A percentile compares a stretch with the other conserved stretches of the same genome.
phyloP scores from a whole-genome alignment of 306 rosid genomes.

The Prunus kanzakura region DNA sequence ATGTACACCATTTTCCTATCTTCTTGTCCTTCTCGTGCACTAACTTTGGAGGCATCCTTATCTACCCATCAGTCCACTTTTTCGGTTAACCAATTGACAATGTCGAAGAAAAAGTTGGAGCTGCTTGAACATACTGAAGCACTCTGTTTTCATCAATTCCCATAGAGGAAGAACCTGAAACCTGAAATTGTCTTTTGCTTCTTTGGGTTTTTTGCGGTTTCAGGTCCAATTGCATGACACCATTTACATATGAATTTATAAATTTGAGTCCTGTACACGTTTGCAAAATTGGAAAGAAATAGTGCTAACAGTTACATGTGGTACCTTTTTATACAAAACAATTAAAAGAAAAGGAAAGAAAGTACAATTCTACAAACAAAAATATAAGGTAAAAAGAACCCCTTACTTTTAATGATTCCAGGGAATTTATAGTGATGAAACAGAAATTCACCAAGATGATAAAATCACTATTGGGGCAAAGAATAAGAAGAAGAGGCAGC shows the following conservation, averaged over 20 bases:
- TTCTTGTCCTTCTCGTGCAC: background rate
- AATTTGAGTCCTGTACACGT: background rate
- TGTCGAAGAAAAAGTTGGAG: background rate
- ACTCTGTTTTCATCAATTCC: background rate
- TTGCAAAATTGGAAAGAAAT: background rate
- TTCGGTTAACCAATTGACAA: background rate
- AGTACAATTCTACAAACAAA: background rate
- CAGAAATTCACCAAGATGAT: background rate
- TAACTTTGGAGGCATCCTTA: background rate
- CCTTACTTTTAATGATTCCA: background rate
- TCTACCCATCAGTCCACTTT: background rate
- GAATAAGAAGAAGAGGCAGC: constrained; percentile 67
- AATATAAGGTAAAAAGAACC: background rate
- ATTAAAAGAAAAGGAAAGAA: background rate
- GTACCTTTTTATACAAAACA: background rate
- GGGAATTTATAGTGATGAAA: background rate
- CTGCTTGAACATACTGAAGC: background rate
- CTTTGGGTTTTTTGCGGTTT: background rate
- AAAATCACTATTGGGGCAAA: constrained; percentile 5
- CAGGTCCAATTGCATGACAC: background rate
- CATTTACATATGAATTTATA: background rate
- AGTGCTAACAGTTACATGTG: too few species aligned
- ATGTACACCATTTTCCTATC: background rate
- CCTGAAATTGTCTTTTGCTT: background rate
- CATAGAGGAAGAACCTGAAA: background rate